Percentiles rank a stretch among this genome's conserved stretches.
Evolutionary conservation across 129 eudicot genomes (phyloP).

Genomic region (Flaveria ramosissima): DNA sequence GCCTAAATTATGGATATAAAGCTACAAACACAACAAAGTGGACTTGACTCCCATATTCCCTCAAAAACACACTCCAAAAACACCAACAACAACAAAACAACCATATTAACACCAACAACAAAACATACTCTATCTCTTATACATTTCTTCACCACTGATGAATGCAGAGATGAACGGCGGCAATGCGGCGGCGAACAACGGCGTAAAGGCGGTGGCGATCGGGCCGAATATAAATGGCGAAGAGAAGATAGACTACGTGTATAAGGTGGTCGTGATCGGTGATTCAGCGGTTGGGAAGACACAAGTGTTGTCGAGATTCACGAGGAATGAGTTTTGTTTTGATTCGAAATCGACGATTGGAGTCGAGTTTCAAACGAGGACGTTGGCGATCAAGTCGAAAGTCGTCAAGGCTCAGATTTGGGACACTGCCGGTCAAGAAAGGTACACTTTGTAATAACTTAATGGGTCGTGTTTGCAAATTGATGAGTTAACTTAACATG

Average conservation of each 20-base stretch:
- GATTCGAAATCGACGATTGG: constrained; percentile 85
- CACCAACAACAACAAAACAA: neutral
- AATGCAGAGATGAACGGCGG: constrained; percentile 56
- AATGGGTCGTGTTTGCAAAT: too few relatives aligned
- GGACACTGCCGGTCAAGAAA: constrained; percentile 95
- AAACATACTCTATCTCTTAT: too few relatives aligned
- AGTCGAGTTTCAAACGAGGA: constrained; percentile 77
- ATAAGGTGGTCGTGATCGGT: constrained; percentile 82
- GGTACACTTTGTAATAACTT: constrained; percentile 29
- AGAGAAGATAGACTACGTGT: constrained; percentile 64
- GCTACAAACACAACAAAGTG: constrained; percentile 15
- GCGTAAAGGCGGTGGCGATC: neutral
- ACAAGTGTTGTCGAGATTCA: constrained; percentile 67
- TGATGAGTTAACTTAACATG: too few relatives aligned
- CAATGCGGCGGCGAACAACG: neutral
- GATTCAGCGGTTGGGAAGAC: constrained; percentile 86
- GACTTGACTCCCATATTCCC: neutral
- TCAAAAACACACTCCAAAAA: constrained; percentile 2
- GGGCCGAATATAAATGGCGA: constrained; percentile 9
- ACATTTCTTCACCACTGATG: constrained; percentile 23
- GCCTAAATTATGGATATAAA: constrained; percentile 39
- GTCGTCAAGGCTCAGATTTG: constrained; percentile 91
- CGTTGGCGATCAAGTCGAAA: constrained; percentile 56
- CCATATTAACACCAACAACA: neutral
- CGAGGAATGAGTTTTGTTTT: constrained; percentile 64